These are phyloP conservation scores for Curvularia lunata DNA, from an alignment of 2,329 filamentous ascomycete species.

Conservation along the genomic window DNA sequence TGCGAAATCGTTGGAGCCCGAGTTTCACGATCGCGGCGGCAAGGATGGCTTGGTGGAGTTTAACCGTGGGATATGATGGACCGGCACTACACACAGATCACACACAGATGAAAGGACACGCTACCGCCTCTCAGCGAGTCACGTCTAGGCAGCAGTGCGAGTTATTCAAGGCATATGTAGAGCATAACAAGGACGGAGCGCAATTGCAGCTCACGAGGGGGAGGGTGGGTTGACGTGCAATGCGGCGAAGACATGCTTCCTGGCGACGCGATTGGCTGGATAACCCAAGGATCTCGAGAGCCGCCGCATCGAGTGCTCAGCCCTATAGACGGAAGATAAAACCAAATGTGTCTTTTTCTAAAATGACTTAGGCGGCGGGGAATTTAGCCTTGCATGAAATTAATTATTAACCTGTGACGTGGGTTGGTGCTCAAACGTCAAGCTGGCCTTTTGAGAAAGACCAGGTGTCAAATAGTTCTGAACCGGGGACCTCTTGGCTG, in stretches of 20 bases:
- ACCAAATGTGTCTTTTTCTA: slow-evolving; percentile 10
- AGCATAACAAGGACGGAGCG: background rate
- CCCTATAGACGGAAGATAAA: slow-evolving; percentile 3
- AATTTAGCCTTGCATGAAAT: slow-evolving; percentile 18
- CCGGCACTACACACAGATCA: slow-evolving; percentile 7
- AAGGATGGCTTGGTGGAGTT: slow-evolving; percentile 88
- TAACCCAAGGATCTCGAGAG: slow-evolving; percentile 8
- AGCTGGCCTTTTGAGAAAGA: slow-evolving; percentile 43
- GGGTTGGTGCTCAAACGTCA: slow-evolving; percentile 31
- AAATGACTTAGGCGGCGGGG: slow-evolving; percentile 21
- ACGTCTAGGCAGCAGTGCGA: background rate
- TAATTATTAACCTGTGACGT: slow-evolving; percentile 19
- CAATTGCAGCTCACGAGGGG: background rate
- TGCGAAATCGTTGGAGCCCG: slow-evolving; percentile 77
- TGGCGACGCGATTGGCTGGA: slow-evolving; percentile 20
- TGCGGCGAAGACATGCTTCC: slow-evolving; percentile 24
- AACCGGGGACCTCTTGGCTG: slow-evolving; percentile 32
- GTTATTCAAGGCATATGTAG: background rate
- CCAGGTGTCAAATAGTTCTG: slow-evolving; percentile 36
- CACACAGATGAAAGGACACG: slow-evolving; percentile 2
- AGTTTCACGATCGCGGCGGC: slow-evolving; percentile 84
- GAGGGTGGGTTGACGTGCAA: background rate
- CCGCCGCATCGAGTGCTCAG: slow-evolving; percentile 2
- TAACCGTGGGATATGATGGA: slow-evolving; percentile 82
- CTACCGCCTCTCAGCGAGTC: background rate